phyloP scores from a whole-genome alignment of 2,329 filamentous ascomycete species.

The Aspergillus fijiensis region DNA sequence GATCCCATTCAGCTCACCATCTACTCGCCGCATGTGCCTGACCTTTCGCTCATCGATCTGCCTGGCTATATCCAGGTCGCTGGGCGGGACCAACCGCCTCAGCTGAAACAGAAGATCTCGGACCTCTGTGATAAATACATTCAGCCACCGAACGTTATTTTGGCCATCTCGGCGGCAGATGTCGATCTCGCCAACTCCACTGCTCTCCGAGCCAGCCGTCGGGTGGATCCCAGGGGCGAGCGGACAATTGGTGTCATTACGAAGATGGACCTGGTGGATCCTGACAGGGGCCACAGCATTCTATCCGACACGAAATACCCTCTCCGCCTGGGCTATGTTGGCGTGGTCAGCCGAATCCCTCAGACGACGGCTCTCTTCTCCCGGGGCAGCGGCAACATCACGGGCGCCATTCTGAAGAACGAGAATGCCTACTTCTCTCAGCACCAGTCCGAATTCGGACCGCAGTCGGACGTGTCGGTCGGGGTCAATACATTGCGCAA shows the following conservation, averaged over 20 bases:
- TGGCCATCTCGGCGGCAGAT: conserved; percentile 95
- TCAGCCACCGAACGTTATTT: conserved; percentile 88
- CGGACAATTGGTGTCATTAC: conserved; percentile 98
- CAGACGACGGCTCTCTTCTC: conserved; percentile 70
- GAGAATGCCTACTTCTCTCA: conserved; percentile 83
- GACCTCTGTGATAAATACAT: conserved; percentile 99
- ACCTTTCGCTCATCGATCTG: conserved; percentile 91
- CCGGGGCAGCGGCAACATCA: conserved; percentile 75
- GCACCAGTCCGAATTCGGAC: conserved; percentile 77
- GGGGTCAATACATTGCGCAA: conserved; percentile 86
- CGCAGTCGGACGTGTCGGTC: conserved; percentile 69
- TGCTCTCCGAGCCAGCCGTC: conserved; percentile 80
- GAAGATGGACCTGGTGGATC: conserved; percentile 96
- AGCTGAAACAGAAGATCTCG: conserved; percentile 92
- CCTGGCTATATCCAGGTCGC: conserved; percentile 97
- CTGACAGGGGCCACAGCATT: conserved; percentile 72
- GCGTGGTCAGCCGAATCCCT: conserved; percentile 84
- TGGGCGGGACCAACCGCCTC: conserved; percentile 82
- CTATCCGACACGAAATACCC: conserved; percentile 90
- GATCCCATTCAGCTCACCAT: conserved; percentile 96
- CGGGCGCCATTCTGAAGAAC: conserved; percentile 78
- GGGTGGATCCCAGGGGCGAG: conserved; percentile 91
- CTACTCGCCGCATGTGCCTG: conserved; percentile 91
- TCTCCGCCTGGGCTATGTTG: conserved; percentile 90
- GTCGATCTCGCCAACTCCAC: conserved; percentile 97